phyloP scores from a whole-genome alignment of 208 protist species.

The Acanthamoeba lenticulata region DNA sequence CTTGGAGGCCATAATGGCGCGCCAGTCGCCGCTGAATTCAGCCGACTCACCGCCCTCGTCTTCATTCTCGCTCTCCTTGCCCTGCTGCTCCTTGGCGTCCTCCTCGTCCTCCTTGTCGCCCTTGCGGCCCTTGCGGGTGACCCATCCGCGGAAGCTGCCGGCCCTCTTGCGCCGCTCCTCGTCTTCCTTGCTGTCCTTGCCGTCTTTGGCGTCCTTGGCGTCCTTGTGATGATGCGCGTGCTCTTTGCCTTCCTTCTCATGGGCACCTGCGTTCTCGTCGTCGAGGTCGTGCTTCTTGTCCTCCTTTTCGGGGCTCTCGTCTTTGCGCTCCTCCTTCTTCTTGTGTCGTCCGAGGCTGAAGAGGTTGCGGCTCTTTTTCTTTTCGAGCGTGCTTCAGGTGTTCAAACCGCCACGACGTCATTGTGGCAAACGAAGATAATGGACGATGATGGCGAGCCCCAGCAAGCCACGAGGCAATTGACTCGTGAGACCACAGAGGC shows the following conservation, averaged over 20 bases:
- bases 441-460: too few species aligned
- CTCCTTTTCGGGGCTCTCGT: neutral
- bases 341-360: neutral
- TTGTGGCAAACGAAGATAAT: neutral
- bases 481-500: neutral
- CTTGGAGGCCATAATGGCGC: constrained; percentile 5
- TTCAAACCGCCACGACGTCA: too few species aligned
- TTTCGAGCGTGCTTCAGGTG: neutral
- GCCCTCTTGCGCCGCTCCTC: neutral
- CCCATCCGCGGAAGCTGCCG: constrained; percentile 8
- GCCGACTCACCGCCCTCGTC: neutral
- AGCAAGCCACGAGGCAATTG: neutral
- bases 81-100: neutral
- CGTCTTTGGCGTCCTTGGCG: neutral
- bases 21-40: neutral
- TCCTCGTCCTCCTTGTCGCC: neutral
- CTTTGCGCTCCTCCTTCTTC: neutral
- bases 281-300: neutral
- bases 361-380: neutral
- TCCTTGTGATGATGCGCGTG: neutral
- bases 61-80: constrained; percentile 23
- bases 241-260: neutral
- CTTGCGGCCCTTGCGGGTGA: constrained; percentile 17
- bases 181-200: neutral
- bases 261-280: neutral